Evolutionary conservation across 2,329 filamentous ascomycete species (phyloP).

Genomic region (Calonectria henricotiae): DNA sequence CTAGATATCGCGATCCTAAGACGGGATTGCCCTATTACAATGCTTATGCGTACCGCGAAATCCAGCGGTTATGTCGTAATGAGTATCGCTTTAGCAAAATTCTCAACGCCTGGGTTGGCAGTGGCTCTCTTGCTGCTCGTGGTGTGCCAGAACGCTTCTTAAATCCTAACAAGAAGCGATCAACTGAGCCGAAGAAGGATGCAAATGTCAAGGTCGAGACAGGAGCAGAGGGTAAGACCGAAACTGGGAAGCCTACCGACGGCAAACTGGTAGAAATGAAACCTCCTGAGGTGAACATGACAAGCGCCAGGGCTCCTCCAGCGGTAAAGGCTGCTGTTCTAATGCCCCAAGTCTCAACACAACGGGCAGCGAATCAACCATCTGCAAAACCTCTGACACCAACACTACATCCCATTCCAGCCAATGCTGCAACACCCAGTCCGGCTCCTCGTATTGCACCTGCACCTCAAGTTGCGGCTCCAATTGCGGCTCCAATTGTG

Average conservation of each 20-base stretch:
- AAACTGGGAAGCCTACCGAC: conserved; percentile 40
- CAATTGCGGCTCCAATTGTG: not conserved
- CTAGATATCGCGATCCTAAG: conserved; percentile 87
- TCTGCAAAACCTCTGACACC: conserved; percentile 9
- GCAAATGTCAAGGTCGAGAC: conserved; percentile 34
- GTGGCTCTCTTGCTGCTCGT: conserved; percentile 74
- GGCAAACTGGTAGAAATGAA: conserved; percentile 38
- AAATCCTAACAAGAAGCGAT: conserved; percentile 57
- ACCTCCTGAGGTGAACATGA: conserved; percentile 31
- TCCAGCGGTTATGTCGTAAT: conserved; percentile 81
- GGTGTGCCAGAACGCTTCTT: conserved; percentile 88
- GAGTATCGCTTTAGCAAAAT: conserved; percentile 88
- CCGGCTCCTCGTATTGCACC: not conserved
- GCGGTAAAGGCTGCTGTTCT: conserved; percentile 8
- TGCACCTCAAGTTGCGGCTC: conserved; percentile 22
- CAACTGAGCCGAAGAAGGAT: conserved; percentile 47
- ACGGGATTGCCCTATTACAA: conserved; percentile 89
- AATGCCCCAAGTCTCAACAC: not conserved
- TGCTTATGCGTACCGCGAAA: conserved; percentile 84
- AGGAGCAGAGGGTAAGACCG: conserved; percentile 35
- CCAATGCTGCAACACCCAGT: not conserved
- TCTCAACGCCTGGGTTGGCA: conserved; percentile 88
- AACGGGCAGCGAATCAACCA: not conserved
- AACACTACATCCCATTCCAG: not conserved
- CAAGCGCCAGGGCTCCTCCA: not conserved